Conservation (phyloP, 192 early-diverging fungal species). For the Mortierella alpina region DNA sequence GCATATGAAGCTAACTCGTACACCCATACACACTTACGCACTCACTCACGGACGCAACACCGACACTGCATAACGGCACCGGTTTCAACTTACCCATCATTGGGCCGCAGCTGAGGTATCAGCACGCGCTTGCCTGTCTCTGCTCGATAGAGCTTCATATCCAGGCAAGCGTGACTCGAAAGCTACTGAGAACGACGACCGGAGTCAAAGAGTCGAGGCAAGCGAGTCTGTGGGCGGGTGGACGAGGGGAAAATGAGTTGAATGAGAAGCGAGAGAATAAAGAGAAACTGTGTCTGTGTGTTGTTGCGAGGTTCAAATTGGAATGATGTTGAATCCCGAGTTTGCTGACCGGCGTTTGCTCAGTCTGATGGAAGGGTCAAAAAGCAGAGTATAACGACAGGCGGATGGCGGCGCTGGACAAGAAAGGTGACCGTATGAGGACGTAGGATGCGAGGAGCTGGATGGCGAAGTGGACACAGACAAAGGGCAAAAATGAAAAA, state of each 20-base stretch:
- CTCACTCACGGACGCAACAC: neutral
- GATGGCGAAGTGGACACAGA: neutral
- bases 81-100: slow-evolving; percentile 42
- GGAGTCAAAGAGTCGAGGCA: no score
- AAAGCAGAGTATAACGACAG: neutral
- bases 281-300: neutral
- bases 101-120: slow-evolving; percentile 54
- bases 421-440: neutral
- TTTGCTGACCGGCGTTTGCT: neutral
- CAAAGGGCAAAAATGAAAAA: neutral
- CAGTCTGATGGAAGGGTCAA: neutral
- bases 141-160: slow-evolving; percentile 67
- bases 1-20: no score
- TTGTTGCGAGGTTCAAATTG: neutral
- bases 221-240: neutral
- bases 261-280: neutral
- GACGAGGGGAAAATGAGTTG: neutral
- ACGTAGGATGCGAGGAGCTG: no score
- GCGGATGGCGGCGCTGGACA: neutral
- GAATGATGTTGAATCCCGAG: neutral
- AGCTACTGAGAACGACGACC: neutral
- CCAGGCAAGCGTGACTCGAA: slow-evolving; percentile 39
- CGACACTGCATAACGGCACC: neutral
- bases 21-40: neutral
- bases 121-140: slow-evolving; percentile 64